Percentiles rank a stretch among this genome's conserved stretches.
These are phyloP conservation scores for Marchantia polymorpha DNA, from an alignment of 225 moss, liverwort and hornwort genomes.

Conservation along the genomic window DNA sequence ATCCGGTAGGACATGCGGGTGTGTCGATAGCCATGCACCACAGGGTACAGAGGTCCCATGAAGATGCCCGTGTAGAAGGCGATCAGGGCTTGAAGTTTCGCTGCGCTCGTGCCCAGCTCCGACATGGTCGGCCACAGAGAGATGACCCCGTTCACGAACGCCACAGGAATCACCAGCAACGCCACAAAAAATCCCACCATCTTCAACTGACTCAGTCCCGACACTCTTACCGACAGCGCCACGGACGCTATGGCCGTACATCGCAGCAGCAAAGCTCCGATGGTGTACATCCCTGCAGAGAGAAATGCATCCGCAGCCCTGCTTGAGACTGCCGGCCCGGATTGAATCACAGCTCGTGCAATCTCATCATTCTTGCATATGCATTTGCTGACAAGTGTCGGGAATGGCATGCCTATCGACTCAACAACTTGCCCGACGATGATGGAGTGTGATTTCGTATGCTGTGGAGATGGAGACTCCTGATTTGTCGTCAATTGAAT, in stretches of 20 bases:
- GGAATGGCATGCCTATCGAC: too few relatives aligned
- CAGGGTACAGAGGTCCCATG: conserved; percentile 22
- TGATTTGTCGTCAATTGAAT: too few relatives aligned
- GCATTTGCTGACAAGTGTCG: too few relatives aligned
- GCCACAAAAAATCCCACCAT: not conserved
- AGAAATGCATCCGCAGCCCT: not conserved
- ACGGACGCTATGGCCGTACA: conserved; percentile 20
- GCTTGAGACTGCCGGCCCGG: too few relatives aligned
- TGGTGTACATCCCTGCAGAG: conserved; percentile 18
- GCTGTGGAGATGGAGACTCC: too few relatives aligned
- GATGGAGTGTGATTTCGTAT: too few relatives aligned
- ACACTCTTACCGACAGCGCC: not conserved
- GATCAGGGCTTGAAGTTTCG: not conserved
- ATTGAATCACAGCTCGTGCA: too few relatives aligned
- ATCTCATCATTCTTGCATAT: too few relatives aligned
- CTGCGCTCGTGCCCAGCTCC: not conserved
- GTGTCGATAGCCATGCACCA: conserved; percentile 13
- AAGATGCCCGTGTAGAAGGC: not conserved
- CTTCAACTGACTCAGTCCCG: not conserved
- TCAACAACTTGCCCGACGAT: too few relatives aligned
- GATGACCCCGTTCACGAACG: not conserved
- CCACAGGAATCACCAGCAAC: not conserved
- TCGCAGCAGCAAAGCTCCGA: conserved; percentile 19
- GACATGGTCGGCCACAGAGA: not conserved
- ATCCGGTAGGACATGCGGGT: conserved; percentile 1